A percentile compares a stretch with the other conserved stretches of the same genome.
phyloP scores from a whole-genome alignment of 31 red algal genomes.

The Porphyra umbilicalis region DNA sequence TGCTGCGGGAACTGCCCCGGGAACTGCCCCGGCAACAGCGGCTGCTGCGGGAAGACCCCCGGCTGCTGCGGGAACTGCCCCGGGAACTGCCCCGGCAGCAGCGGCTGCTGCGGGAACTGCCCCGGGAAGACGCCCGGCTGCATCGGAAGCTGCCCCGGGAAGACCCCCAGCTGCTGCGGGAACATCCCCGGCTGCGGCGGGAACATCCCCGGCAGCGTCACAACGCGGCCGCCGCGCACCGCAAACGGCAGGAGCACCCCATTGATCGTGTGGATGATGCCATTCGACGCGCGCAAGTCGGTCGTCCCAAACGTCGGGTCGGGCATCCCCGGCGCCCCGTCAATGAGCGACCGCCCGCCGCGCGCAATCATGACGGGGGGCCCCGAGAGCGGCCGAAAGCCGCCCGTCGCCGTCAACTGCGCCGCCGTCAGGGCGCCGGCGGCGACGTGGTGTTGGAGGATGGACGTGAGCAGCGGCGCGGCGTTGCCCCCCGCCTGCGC shows the following conservation, averaged over 20 bases:
- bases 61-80: no score
- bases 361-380: neutral
- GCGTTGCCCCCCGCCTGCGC: neutral
- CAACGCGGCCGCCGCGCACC: no score
- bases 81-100: no score
- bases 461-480: neutral
- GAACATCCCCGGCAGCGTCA: no score
- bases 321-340: neutral
- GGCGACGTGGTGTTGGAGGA: neutral
- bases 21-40: no score
- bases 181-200: no score
- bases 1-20: no score
- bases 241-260: neutral
- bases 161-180: no score
- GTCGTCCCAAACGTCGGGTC: neutral
- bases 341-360: neutral
- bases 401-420: neutral
- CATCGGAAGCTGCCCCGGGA: no score
- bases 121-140: no score
- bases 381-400: neutral
- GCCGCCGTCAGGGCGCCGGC: neutral
- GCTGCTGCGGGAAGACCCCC: no score
- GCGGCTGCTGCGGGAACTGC: no score
- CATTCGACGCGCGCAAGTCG: neutral
- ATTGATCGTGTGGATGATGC: conserved; percentile 1